These are phyloP conservation scores for Eucalyptus pumila DNA, from an alignment of 345 rosid species.

Conservation along the genomic window DNA sequence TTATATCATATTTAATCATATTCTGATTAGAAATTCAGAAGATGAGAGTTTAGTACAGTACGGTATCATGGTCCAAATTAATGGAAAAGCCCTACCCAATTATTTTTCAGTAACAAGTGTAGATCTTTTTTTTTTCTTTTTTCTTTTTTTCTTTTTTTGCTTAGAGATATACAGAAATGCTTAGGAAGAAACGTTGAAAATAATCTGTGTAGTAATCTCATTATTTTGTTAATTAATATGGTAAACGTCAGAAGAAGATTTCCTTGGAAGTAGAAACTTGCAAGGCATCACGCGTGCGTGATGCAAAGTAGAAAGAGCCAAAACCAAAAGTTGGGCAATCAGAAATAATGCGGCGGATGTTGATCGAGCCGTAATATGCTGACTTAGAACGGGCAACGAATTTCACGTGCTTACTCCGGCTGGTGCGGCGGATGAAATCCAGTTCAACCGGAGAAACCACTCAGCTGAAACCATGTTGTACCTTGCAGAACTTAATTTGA, in stretches of 20 bases:
- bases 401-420: background rate
- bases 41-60: fast-evolving
- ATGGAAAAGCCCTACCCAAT: background rate
- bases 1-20: fast-evolving
- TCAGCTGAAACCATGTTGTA: background rate
- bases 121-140: too few relatives aligned
- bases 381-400: background rate
- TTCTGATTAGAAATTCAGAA: fast-evolving
- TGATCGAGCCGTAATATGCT: background rate
- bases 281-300: background rate
- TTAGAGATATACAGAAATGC: background rate
- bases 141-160: background rate
- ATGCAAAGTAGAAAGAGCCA: background rate
- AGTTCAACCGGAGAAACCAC: background rate
- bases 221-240: background rate
- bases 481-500: background rate
- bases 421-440: background rate
- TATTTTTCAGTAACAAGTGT: background rate
- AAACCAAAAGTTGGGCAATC: background rate
- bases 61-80: fast-evolving
- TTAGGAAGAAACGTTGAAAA: background rate
- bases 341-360: background rate
- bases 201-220: background rate
- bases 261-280: background rate
- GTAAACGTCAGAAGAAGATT: background rate